Conservation (phyloP, 1,139 yeast species). For the Debaryomyces sp. region DNA sequence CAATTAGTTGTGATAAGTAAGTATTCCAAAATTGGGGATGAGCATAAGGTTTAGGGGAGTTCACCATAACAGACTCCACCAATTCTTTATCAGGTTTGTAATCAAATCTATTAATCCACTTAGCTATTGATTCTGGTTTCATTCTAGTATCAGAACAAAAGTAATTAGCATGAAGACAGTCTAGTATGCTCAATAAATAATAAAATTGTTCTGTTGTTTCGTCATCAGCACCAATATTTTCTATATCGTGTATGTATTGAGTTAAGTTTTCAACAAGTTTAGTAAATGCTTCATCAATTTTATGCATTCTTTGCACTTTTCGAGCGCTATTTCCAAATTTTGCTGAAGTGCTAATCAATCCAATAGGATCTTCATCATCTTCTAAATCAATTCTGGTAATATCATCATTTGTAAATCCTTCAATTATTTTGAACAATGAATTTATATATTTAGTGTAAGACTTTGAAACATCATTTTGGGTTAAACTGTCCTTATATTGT, state of each 20-base stretch:
- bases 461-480: conserved; percentile 20
- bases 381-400: conserved; percentile 21
- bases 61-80: conserved; percentile 47
- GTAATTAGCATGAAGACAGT: conserved; percentile 56
- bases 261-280: conserved; percentile 27
- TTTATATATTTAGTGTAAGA: conserved; percentile 33
- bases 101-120: conserved; percentile 72
- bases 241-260: conserved; percentile 20
- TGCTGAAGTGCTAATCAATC: conserved; percentile 30
- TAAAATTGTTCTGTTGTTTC: conserved; percentile 23
- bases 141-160: conserved; percentile 46
- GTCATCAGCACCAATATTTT: conserved; percentile 19
- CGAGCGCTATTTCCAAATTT: conserved; percentile 16
- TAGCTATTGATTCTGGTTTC: conserved; percentile 49
- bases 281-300: conserved; percentile 32
- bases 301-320: conserved; percentile 13
- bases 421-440: conserved; percentile 36
- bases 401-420: conserved; percentile 27
- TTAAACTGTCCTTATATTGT: conserved; percentile 30
- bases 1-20: conserved; percentile 55
- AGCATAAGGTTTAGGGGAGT: conserved; percentile 48
- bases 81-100: conserved; percentile 56
- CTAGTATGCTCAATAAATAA: conserved; percentile 53
- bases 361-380: conserved; percentile 34
- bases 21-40: conserved; percentile 67